These are phyloP conservation scores for Beauveria asiatica DNA, from an alignment of 2,329 filamentous ascomycete genomes.

Conservation along the genomic window DNA sequence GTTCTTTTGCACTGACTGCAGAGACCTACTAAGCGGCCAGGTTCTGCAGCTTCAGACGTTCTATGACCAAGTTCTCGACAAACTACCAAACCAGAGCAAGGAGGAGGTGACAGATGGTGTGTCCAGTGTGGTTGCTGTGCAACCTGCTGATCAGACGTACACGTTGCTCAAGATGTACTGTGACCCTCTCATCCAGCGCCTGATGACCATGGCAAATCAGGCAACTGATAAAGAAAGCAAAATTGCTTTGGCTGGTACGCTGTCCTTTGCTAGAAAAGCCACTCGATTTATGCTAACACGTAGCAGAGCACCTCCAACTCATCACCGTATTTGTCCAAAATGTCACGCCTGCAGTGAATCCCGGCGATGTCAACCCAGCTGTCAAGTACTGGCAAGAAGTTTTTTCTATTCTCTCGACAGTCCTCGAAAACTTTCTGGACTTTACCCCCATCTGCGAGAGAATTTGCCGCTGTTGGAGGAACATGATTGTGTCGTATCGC, in stretches of 20 bases:
- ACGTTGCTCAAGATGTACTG: constrained; percentile 84
- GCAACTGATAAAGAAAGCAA: constrained; percentile 78
- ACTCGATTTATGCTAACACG: background rate
- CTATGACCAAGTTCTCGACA: constrained; percentile 83
- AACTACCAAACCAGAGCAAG: constrained; percentile 75
- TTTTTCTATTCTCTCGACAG: constrained; percentile 76
- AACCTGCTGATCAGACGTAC: constrained; percentile 73
- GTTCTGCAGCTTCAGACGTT: constrained; percentile 83
- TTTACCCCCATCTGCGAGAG: constrained; percentile 88
- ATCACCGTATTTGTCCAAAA: constrained; percentile 83
- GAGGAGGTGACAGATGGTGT: constrained; percentile 96
- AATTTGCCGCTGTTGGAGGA: constrained; percentile 89
- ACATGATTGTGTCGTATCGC: constrained; percentile 94
- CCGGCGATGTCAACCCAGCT: constrained; percentile 71
- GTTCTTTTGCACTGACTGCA: constrained; percentile 95
- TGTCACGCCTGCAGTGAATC: constrained; percentile 64
- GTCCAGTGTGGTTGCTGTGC: constrained; percentile 80
- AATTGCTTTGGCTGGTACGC: constrained; percentile 70
- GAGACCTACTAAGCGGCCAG: constrained; percentile 72
- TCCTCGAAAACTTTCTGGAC: constrained; percentile 77
- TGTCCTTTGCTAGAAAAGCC: background rate
- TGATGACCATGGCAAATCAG: constrained; percentile 80
- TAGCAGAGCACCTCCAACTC: constrained; percentile 74
- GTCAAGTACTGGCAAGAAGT: constrained; percentile 96
- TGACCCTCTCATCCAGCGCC: constrained; percentile 75